Conservation (phyloP, 2,329 filamentous ascomycete species). For the Escovopsis sp. region DNA sequence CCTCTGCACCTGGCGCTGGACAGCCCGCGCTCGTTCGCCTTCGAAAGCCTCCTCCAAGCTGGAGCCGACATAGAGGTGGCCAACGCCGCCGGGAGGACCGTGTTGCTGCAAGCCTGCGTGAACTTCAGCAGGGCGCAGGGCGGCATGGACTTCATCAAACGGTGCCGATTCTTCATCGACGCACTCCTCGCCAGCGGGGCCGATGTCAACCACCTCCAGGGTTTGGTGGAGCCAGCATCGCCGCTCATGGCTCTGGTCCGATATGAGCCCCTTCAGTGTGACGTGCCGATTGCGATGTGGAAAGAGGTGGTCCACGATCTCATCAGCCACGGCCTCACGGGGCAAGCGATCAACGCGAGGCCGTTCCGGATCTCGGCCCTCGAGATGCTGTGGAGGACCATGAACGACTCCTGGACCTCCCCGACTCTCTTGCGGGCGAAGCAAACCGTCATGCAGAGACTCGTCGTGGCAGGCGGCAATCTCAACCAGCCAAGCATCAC, state of each 20-base stretch:
- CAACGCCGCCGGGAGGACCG: background rate
- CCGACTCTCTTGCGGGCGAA: background rate
- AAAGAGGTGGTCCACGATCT: no score
- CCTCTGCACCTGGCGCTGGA: background rate
- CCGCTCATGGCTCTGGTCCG: background rate
- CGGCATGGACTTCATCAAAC: background rate
- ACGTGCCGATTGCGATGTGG: no score
- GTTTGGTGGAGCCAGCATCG: background rate
- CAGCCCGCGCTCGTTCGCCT: background rate
- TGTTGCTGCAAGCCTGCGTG: background rate
- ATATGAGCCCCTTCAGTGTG: background rate
- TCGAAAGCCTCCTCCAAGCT: background rate
- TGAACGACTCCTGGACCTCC: no score
- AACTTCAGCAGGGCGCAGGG: background rate
- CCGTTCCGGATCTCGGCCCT: no score
- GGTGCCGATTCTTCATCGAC: background rate
- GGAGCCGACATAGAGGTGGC: conserved; percentile 1
- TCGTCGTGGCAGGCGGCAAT: no score
- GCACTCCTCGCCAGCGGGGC: background rate
- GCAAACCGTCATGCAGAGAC: no score
- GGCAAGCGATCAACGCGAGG: no score
- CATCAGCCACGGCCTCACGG: no score
- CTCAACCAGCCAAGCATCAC: no score
- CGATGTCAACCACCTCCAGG: background rate
- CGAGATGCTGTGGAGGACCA: no score